Evolutionary conservation across 2,329 filamentous ascomycete genomes (phyloP), one percentile per base, ranked within the genome.

Genomic region (Pseudocercospora crystallina): DNA sequence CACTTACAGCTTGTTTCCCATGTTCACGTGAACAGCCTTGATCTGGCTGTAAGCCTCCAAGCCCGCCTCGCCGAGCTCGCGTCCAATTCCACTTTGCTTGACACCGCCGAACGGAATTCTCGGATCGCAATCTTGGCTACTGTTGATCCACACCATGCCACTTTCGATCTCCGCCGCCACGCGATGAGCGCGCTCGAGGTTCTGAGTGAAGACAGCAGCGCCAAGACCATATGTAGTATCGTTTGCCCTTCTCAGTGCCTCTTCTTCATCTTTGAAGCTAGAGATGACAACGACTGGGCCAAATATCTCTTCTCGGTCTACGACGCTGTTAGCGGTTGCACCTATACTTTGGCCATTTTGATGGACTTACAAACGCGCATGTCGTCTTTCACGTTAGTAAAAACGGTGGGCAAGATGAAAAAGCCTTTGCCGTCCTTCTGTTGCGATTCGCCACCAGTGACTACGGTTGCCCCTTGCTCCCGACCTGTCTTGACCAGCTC

Each of bases 121-220:
- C 41, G 69, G 68, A 43, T 76, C 73, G 11, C 64, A 70, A 51
- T 77, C 74, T 45, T 76, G 79, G 68, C 77, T 78, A 59, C 75
- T 80, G 61, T 88, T 88, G 64, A 88, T 80, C 73, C 84, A 86
- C 3, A 88, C 84, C 78, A 86, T 86, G 29, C 85, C 85, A 10
- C 81, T 79, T 66, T 87, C 83, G 39, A 89, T 73, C 14, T 64
- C 62, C n/a, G 72, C 61, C 0, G 75, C 75, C 1, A 77, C 64
- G 12, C 73, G 67, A 61, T 77, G 78, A 2, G 82, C 85, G 58
- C 79, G 80, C 61, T 80, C 80, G 60, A 86, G 72, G 60, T 84
- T 78, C 49, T 79, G 72, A 0, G 78, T 86, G 59, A 86, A 87
- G 2, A 87, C 68, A 0, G 83, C 79, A 8, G 79, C 78, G 2